phyloP scores from a whole-genome alignment of 306 rosid species.

The Pyrus betulifolia region DNA sequence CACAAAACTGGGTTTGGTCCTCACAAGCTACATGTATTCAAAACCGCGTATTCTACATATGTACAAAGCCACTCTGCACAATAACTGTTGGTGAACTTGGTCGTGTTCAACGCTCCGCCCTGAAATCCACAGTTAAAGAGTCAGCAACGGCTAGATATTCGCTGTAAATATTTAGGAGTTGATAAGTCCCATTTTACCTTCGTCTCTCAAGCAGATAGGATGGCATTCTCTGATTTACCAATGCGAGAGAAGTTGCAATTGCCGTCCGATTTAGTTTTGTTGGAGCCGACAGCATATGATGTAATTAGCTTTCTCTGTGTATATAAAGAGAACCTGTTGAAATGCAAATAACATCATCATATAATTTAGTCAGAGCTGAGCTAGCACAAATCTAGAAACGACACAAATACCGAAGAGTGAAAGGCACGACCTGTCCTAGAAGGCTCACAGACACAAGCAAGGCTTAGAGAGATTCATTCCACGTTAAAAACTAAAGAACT shows the following conservation, averaged over 20 bases:
- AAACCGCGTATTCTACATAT: not conserved
- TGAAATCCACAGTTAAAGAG: not conserved
- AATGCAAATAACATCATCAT: not conserved
- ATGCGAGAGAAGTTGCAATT: constrained; percentile 17
- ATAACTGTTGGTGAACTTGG: not conserved
- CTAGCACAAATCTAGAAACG: not conserved
- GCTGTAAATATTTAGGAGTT: not conserved
- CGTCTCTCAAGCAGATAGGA: constrained; percentile 45
- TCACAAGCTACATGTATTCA: not conserved
- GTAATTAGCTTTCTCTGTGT: constrained; percentile 62
- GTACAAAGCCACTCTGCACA: not conserved
- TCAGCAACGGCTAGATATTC: not conserved
- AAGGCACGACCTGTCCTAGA: not conserved
- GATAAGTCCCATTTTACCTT: not conserved
- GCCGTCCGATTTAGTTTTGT: constrained; percentile 32
- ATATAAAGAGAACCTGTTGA: not conserved
- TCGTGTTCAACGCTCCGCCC: not conserved
- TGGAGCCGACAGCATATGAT: constrained; percentile 31
- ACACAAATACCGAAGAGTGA: not conserved
- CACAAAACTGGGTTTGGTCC: constrained; percentile 18
- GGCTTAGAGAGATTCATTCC: not conserved
- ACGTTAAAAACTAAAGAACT: not conserved
- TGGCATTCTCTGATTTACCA: constrained; percentile 40
- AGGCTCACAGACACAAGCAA: not conserved
- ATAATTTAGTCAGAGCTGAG: not conserved